These are phyloP conservation scores for Carex myosuroides DNA, from an alignment of 176 grass and related monocot species.

Conservation along the genomic window DNA sequence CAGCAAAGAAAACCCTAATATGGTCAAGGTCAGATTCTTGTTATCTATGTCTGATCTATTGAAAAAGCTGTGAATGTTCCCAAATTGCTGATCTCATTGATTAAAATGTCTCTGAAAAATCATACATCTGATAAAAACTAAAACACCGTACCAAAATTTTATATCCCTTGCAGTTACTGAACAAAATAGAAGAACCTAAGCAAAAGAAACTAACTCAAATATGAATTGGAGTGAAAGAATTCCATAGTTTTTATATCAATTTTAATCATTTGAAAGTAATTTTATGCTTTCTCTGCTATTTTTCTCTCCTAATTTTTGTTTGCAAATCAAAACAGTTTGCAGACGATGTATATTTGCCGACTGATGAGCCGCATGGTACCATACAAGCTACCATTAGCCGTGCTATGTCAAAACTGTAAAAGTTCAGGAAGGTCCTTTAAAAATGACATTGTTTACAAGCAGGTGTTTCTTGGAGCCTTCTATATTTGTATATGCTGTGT, in stretches of 20 bases:
- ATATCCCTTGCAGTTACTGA: not conserved
- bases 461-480: not conserved
- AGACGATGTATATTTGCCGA: constrained; percentile 90
- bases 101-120: too few species aligned
- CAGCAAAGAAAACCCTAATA: constrained; percentile 62
- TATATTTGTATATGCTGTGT: not conserved
- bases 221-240: not conserved
- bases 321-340: constrained; percentile 47
- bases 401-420: constrained; percentile 58
- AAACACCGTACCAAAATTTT: not conserved
- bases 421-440: not conserved
- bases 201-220: not conserved
- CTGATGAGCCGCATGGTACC: constrained; percentile 84
- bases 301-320: not conserved
- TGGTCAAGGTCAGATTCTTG: constrained; percentile 68
- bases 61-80: too few species aligned
- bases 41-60: not conserved
- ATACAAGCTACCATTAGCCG: constrained; percentile 82
- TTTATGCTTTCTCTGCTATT: not conserved
- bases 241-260: not conserved
- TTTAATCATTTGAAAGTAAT: not conserved
- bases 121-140: not conserved
- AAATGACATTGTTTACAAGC: constrained; percentile 13
- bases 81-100: too few species aligned
- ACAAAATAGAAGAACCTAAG: not conserved